These are phyloP conservation scores for Dalechampia spathulata DNA, from an alignment of 441 rosid species.

Conservation along the genomic window DNA sequence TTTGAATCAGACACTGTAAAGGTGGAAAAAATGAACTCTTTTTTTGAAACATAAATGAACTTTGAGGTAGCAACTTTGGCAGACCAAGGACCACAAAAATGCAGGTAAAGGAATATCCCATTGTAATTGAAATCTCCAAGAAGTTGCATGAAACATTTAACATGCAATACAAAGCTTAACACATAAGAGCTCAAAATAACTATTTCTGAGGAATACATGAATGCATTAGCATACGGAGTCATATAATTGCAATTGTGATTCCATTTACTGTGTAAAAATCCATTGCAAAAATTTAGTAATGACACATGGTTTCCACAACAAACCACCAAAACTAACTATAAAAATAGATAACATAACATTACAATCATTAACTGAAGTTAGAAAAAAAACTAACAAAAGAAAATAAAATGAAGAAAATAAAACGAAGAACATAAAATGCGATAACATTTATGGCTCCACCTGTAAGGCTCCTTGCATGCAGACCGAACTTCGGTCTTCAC, in stretches of 20 bases:
- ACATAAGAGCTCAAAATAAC: neutral
- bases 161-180: neutral
- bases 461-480: slow-evolving; percentile 89
- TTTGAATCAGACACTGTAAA: slow-evolving; percentile 5
- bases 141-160: neutral
- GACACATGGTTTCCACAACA: too few species aligned
- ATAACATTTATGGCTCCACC: slow-evolving; percentile 39
- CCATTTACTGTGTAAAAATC: too few species aligned
- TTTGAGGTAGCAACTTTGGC: slow-evolving; percentile 3
- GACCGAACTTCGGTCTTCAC: slow-evolving; percentile 74
- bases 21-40: too few species aligned
- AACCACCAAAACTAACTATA: too few species aligned
- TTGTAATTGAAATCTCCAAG: neutral
- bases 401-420: slow-evolving; percentile 3
- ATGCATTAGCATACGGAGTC: too few species aligned
- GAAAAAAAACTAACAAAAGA: slow-evolving; percentile 7
- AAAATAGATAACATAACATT: neutral
- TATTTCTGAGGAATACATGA: too few species aligned
- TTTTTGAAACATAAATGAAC: neutral
- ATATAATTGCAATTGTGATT: too few species aligned
- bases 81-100: neutral
- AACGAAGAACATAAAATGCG: neutral
- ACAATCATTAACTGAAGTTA: neutral
- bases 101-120: slow-evolving; percentile 3
- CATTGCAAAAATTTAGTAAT: too few species aligned